These are phyloP conservation scores for Picea abies DNA, from an alignment of 83 land plant genomes.

Conservation along the genomic window DNA sequence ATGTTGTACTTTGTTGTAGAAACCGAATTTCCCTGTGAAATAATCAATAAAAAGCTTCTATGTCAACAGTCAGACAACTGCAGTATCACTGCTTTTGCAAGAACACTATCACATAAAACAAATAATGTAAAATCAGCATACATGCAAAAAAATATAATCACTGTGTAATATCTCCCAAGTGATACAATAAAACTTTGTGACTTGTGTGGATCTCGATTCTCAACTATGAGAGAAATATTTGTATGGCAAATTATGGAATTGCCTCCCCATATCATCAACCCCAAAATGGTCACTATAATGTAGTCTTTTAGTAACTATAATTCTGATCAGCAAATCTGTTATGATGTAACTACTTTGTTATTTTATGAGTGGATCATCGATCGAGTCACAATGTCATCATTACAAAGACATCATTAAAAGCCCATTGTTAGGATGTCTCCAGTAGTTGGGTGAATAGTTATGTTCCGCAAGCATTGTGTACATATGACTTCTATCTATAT, in stretches of 20 bases:
- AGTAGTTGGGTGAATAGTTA: not conserved
- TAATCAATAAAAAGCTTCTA: not conserved
- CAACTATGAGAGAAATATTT: not conserved
- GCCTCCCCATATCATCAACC: not conserved
- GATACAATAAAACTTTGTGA: not conserved
- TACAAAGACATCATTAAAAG: no score
- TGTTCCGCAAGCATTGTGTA: no score
- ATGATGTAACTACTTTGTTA: not conserved
- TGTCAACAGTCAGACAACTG: not conserved
- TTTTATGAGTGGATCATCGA: not conserved
- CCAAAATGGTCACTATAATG: not conserved
- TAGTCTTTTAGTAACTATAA: not conserved
- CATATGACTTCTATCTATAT: no score
- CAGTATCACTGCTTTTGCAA: not conserved
- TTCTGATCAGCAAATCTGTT: not conserved
- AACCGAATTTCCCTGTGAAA: constrained; percentile 84
- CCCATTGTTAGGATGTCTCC: not conserved
- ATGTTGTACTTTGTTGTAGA: constrained; percentile 97
- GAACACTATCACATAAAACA: not conserved
- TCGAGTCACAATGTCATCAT: no score
- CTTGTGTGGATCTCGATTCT: not conserved
- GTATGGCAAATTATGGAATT: not conserved
- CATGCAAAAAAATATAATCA: not conserved
- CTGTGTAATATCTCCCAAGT: not conserved
- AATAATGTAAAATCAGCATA: not conserved